Base-by-base conservation (phyloP, 305 asterid genomes). In the Fraxinus sp. region DNA sequence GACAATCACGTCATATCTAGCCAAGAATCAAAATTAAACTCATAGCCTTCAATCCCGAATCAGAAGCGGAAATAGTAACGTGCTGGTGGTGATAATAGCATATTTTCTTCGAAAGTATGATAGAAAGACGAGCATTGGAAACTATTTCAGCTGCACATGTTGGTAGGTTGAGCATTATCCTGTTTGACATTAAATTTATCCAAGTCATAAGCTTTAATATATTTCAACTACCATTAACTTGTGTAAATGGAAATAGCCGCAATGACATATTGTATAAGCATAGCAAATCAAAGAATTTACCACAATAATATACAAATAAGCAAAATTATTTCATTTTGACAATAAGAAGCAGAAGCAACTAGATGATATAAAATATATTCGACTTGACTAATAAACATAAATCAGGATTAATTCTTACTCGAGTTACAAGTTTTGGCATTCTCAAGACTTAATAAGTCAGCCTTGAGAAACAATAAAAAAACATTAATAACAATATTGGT, bases 11-110 rank as follows among this genome's bases (percentile, higher is more conserved):
- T 88, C 64, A 97, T 85, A 88, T 95, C 95, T 79, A 95, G 88
- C 99, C 99, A 95, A 39, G 97, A 94, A 86, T 91, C 97, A 79
- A 95, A 94, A 84, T 95, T 97, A 83, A 92, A 89, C 16, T 44
- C 52, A 41, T 44, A 44, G 4, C 52, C 16, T 44, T 44, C 52
- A 44, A 44, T 44, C 52, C 52, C 1, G 52, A 44, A 44, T 11
- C 16, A 11, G 52, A 44, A 44, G 52, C 52, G 52, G 52, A 44
- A 44, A 44, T 44, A 44, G 52, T 44, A 44, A 11, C 52, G 2
- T 44, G 11, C 16, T 44, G 52, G 52, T 44, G 16, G 52, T 44
- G 52, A 11, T 44, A 11, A 11, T 10, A 44, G 16, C 52, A 11
- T 44, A 44, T 44, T 44, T 44, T 44, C 52, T 44, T 44, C 52